A percentile compares a stretch with the other conserved stretches of the same genome.
These are phyloP conservation scores for Chalciporus piperatoides DNA, from an alignment of 1,284 basidiomycete species.

Conservation along the genomic window DNA sequence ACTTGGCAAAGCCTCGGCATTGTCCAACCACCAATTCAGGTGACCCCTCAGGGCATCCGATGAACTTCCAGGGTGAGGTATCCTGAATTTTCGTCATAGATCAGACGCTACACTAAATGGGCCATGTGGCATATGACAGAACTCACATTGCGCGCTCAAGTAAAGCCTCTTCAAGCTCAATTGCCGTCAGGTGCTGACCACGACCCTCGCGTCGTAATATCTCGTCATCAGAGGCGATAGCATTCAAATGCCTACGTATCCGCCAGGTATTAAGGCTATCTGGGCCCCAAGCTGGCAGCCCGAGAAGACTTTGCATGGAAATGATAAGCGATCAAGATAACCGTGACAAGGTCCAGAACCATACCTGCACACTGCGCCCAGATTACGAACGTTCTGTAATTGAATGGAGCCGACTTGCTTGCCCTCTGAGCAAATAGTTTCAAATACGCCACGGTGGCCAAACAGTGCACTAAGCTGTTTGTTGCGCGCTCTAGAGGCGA, in stretches of 20 bases:
- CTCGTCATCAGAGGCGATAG: slow-evolving; percentile 57
- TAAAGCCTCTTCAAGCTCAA: slow-evolving; percentile 59
- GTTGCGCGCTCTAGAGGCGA: slow-evolving; percentile 57
- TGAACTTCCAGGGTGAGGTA: slow-evolving; percentile 32
- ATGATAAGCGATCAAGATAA: slow-evolving; percentile 1
- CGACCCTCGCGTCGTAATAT: slow-evolving; percentile 50
- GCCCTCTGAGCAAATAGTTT: slow-evolving; percentile 30
- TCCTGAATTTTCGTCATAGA: slow-evolving; percentile 15
- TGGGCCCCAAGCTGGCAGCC: slow-evolving; percentile 56
- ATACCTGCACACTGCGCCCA: slow-evolving; percentile 38
- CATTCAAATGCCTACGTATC: slow-evolving; percentile 52
- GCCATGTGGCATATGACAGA: not conserved
- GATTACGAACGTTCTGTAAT: slow-evolving; percentile 26
- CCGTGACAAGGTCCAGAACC: slow-evolving; percentile 18
- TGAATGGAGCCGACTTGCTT: slow-evolving; percentile 28
- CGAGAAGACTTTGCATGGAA: slow-evolving; percentile 44
- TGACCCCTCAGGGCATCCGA: slow-evolving; percentile 43
- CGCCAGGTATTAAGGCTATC: slow-evolving; percentile 49
- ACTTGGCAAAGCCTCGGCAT: slow-evolving; percentile 25
- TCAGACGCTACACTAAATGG: not conserved
- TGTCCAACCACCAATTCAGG: slow-evolving; percentile 61
- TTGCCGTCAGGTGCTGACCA: slow-evolving; percentile 43
- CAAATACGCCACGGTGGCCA: slow-evolving; percentile 33
- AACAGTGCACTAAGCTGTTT: slow-evolving; percentile 41
- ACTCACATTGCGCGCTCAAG: slow-evolving; percentile 73